These are phyloP conservation scores for Ramicandelaber brevisporus DNA, from an alignment of 192 early-diverging fungal genomes.

Conservation along the genomic window DNA sequence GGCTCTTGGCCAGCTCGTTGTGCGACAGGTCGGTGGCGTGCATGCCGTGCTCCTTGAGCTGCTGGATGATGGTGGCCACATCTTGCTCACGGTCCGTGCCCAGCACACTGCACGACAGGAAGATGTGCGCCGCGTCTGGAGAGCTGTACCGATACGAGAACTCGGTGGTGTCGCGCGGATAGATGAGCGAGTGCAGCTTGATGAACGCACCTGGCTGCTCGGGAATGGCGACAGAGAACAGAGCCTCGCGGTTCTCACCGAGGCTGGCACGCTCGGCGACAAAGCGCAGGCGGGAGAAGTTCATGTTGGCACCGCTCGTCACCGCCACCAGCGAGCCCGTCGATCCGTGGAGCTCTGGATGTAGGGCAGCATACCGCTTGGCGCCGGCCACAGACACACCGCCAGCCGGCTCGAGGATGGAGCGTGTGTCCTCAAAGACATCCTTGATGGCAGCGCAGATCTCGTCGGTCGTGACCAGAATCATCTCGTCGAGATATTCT, in stretches of 20 bases:
- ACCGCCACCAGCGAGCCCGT: constrained; percentile 58
- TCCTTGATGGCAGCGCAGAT: constrained; percentile 85
- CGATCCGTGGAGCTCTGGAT: constrained; percentile 19
- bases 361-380: constrained; percentile 48
- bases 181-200: constrained; percentile 44
- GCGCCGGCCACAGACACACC: constrained; percentile 66
- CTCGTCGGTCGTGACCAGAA: constrained; percentile 83
- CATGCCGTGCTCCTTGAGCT: constrained; percentile 34
- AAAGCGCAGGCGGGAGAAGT: constrained; percentile 94
- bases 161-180: constrained; percentile 72
- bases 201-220: constrained; percentile 68
- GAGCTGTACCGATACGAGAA: constrained; percentile 65
- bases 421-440: constrained; percentile 74
- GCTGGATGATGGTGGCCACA: constrained; percentile 33
- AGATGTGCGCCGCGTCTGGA: constrained; percentile 55
- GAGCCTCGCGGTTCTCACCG: constrained; percentile 79
- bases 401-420: constrained; percentile 92
- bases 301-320: constrained; percentile 91
- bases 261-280: constrained; percentile 86
- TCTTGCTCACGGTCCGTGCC: constrained; percentile 46
- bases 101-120: constrained; percentile 52
- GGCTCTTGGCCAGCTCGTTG: constrained; percentile 91
- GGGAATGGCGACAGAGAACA: constrained; percentile 83
- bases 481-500: constrained; percentile 66
- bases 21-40: constrained; percentile 56